phyloP scores from a whole-genome alignment of 345 rosid species.

The Pugionium dolabratum region DNA sequence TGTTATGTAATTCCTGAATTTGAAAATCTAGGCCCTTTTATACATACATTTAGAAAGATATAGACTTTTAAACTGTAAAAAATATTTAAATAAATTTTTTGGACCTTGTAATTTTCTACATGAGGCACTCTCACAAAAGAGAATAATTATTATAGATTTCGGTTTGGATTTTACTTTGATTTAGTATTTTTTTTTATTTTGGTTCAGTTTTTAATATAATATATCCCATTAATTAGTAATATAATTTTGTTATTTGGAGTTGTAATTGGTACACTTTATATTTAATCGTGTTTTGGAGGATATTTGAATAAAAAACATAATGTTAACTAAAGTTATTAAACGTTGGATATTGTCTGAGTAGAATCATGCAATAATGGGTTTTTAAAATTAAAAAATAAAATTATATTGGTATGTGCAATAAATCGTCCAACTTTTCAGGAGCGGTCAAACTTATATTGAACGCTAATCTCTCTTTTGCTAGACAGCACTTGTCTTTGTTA shows the following conservation, averaged over 20 bases:
- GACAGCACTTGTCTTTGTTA: conserved; percentile 26
- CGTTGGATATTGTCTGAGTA: conserved; percentile 16
- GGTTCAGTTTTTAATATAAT: background rate
- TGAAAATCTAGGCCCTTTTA: too few relatives aligned
- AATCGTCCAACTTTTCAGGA: conserved; percentile 42
- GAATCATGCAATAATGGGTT: conserved; percentile 16
- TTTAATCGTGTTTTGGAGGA: background rate
- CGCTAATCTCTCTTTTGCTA: conserved; percentile 19
- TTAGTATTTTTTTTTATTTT: background rate
- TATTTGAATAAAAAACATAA: background rate
- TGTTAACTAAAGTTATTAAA: background rate
- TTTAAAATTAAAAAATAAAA: too few relatives aligned
- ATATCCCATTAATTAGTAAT: background rate
- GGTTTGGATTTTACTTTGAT: too few relatives aligned
- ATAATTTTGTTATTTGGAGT: background rate
- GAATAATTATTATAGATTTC: too few relatives aligned
- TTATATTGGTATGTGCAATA: conserved; percentile 15
- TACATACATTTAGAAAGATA: too few relatives aligned
- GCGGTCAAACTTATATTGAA: conserved; percentile 27
- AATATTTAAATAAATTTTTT: too few relatives aligned
- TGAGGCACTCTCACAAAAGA: too few relatives aligned
- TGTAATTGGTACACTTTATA: background rate
- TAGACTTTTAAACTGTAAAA: too few relatives aligned
- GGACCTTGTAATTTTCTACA: too few relatives aligned
- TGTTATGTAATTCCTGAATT: too few relatives aligned